Conservation (phyloP, 1,284 basidiomycete genomes). For the Apiotrichum siamense region DNA sequence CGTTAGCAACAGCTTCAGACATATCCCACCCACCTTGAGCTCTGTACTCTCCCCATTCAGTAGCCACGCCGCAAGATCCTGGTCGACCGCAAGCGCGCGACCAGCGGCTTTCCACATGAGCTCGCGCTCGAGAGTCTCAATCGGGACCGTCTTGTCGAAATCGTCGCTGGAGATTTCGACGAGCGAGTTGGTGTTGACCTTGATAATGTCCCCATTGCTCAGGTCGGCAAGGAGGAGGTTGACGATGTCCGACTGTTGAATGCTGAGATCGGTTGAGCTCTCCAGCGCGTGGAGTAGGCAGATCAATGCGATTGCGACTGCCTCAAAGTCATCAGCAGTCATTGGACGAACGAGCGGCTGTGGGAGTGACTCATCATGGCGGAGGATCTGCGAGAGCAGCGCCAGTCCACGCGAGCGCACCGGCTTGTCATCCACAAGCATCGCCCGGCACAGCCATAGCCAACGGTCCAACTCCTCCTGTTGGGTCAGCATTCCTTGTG, state of each 20-base stretch:
- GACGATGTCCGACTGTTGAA: constrained; percentile 23
- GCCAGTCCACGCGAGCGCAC: constrained; percentile 31
- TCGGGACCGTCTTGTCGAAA: not conserved
- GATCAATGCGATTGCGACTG: constrained; percentile 26
- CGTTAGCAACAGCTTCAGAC: not conserved
- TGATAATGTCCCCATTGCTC: constrained; percentile 25
- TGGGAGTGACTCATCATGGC: constrained; percentile 27
- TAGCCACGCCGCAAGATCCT: constrained; percentile 25
- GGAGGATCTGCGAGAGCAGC: constrained; percentile 30
- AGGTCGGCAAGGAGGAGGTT: constrained; percentile 23
- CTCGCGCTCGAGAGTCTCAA: constrained; percentile 23
- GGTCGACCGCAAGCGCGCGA: constrained; percentile 15
- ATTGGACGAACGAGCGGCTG: constrained; percentile 20
- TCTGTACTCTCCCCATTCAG: constrained; percentile 14
- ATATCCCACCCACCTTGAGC: constrained; percentile 19
- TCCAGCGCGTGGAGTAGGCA: constrained; percentile 29
- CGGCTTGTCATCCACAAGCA: constrained; percentile 29
- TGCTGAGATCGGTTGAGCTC: constrained; percentile 12
- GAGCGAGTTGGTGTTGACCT: constrained; percentile 20
- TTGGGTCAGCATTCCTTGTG: not conserved
- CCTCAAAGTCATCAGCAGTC: constrained; percentile 25
- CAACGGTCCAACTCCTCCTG: constrained; percentile 37
- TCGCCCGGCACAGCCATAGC: constrained; percentile 39
- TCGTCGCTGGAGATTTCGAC: constrained; percentile 15
- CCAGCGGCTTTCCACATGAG: constrained; percentile 35